Conservation (phyloP, 1,284 basidiomycete species). For the Apiotrichum laibachii region DNA sequence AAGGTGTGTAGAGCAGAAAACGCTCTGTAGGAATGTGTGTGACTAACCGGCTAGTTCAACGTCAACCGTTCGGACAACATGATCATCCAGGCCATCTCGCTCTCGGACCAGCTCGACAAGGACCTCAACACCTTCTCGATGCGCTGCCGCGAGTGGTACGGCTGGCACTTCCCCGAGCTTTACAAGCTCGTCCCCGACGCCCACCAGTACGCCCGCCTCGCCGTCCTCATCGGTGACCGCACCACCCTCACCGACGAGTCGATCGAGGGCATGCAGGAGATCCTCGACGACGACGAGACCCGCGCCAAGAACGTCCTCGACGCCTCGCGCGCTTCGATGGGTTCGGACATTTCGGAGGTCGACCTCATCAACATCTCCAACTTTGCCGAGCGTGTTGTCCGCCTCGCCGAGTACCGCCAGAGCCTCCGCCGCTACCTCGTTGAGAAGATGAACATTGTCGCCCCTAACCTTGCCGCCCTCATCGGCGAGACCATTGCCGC, state of each 20-base stretch:
- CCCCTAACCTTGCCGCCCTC: slow-evolving; percentile 89
- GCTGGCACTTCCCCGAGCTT: slow-evolving; percentile 99
- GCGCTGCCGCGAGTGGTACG: slow-evolving; percentile 99
- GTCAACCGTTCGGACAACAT: slow-evolving; percentile 99
- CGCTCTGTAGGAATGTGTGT: background rate
- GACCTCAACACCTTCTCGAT: slow-evolving; percentile 99
- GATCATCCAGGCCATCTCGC: slow-evolving; percentile 99
- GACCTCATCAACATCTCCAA: slow-evolving; percentile 95
- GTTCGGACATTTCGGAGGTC: slow-evolving; percentile 83
- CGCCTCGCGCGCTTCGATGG: slow-evolving; percentile 92
- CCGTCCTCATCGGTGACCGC: slow-evolving; percentile 89
- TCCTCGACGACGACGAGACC: slow-evolving; percentile 83
- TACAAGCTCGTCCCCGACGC: slow-evolving; percentile 93
- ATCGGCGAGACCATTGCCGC: slow-evolving; percentile 95
- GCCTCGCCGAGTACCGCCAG: slow-evolving; percentile 91
- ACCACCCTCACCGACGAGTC: slow-evolving; percentile 59
- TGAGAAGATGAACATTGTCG: slow-evolving; percentile 98
- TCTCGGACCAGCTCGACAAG: slow-evolving; percentile 99
- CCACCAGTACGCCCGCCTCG: slow-evolving; percentile 85
- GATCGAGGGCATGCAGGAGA: slow-evolving; percentile 73
- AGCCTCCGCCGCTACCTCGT: slow-evolving; percentile 83
- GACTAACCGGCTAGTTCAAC: slow-evolving; percentile 67
- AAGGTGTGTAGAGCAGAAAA: slow-evolving; percentile 57
- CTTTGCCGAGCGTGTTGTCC: slow-evolving; percentile 87
- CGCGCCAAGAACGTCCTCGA: slow-evolving; percentile 92